phyloP scores from a whole-genome alignment of 129 eudicot genomes.

The Solidago caesia region DNA sequence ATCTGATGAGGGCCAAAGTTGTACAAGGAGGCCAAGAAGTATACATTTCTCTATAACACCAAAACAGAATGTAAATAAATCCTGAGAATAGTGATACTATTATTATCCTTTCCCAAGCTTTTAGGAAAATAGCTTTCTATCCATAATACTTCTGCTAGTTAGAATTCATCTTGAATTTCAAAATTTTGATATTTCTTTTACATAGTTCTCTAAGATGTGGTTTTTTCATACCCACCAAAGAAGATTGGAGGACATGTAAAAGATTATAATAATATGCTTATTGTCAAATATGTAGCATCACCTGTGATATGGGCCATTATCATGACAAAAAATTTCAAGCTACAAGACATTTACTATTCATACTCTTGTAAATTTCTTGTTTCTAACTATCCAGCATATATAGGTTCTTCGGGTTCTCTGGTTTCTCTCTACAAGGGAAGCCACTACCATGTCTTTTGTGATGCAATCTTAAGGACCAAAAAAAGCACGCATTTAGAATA shows the following conservation, averaged over 20 bases:
- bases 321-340: neutral
- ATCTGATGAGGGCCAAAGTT: neutral
- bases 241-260: neutral
- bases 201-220: neutral
- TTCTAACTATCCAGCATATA: neutral
- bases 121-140: neutral
- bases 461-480: constrained; percentile 4
- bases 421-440: neutral
- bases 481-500: constrained; percentile 5
- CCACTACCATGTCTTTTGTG: constrained; percentile 13
- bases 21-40: neutral
- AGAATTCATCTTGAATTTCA: neutral
- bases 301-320: neutral
- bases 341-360: neutral
- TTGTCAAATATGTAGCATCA: neutral
- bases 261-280: neutral
- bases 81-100: neutral
- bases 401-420: neutral
- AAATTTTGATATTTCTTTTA: neutral
- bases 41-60: neutral
- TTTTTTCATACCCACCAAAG: neutral
- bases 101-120: neutral
- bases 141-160: neutral
- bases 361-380: too few species aligned
- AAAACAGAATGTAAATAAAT: neutral